Percentiles rank a stretch among this genome's conserved stretches.
These are phyloP conservation scores for Trichoderma erinaceum DNA, from an alignment of 495 filamentous ascomycete genomes.

Conservation along the genomic window DNA sequence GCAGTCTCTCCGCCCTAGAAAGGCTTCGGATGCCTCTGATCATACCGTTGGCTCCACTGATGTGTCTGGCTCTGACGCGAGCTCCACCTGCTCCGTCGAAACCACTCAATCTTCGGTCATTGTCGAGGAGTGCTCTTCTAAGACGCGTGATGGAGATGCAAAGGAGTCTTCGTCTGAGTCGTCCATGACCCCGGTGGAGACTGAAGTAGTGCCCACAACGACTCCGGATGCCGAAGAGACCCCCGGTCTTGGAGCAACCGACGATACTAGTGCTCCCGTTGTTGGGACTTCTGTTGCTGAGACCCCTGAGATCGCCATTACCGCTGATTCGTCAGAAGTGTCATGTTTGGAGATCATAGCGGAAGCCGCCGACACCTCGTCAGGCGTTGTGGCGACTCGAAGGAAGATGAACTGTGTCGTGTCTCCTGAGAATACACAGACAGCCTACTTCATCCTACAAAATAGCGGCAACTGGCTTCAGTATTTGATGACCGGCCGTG, in stretches of 20 bases:
- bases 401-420: neutral
- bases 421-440: neutral
- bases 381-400: neutral
- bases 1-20: neutral
- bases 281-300: neutral
- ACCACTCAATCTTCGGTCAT: neutral
- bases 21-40: conserved; percentile 3
- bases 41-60: neutral
- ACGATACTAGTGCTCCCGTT: neutral
- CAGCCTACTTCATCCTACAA: conserved; percentile 3
- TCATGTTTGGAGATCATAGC: neutral
- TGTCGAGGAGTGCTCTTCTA: neutral
- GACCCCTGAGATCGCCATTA: neutral
- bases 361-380: neutral
- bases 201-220: neutral
- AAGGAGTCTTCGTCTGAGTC: neutral
- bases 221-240: conserved; percentile 2
- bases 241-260: neutral
- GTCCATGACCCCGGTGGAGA: neutral
- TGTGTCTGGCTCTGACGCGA: neutral
- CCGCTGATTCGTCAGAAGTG: neutral
- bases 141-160: neutral
- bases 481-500: neutral
- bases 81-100: neutral
- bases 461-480: neutral